Percentiles rank a stretch among this genome's conserved stretches.
Evolutionary conservation across 2,329 filamentous ascomycete species (phyloP).

Genomic region (Ophiosphaerella narmari): DNA sequence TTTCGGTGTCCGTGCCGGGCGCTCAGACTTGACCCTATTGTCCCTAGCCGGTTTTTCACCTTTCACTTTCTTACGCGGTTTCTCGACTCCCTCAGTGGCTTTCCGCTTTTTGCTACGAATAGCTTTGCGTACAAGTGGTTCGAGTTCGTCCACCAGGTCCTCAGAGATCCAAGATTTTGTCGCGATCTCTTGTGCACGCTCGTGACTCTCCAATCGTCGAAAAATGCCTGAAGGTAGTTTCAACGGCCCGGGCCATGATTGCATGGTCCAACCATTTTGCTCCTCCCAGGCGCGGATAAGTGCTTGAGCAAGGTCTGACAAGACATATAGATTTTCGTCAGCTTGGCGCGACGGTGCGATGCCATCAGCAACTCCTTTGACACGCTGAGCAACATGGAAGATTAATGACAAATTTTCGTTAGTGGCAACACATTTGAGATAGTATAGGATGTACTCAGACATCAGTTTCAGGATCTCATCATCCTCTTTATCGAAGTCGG

Average conservation of each 20-base stretch:
- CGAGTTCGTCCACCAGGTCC: conserved; percentile 72
- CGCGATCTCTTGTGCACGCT: conserved; percentile 80
- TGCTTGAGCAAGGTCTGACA: conserved; percentile 85
- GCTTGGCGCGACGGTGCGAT: conserved; percentile 60
- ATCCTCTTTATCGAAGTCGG: conserved; percentile 71
- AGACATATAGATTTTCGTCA: conserved; percentile 78
- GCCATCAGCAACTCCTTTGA: conserved; percentile 86
- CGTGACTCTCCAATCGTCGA: conserved; percentile 72
- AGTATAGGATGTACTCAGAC: conserved; percentile 87
- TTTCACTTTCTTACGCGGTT: conserved; percentile 43
- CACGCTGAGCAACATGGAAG: conserved; percentile 87
- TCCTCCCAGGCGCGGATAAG: conserved; percentile 87
- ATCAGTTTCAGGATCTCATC: conserved; percentile 77
- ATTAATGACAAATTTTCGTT: conserved; percentile 88
- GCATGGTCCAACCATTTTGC: conserved; percentile 81
- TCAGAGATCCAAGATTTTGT: conserved; percentile 83
- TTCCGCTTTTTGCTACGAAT: conserved; percentile 64
- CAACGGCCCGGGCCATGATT: conserved; percentile 80
- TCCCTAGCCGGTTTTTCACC: conserved; percentile 37
- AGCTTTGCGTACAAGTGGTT: conserved; percentile 71
- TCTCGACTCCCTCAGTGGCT: conserved; percentile 33
- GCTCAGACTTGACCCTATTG: conserved; percentile 33
- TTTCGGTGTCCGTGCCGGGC: conserved; percentile 46
- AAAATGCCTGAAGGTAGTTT: conserved; percentile 82
- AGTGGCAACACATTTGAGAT: conserved; percentile 78